These are phyloP conservation scores for Naganishia onofrii DNA, from an alignment of 768 basidiomycete genomes.

Conservation along the genomic window DNA sequence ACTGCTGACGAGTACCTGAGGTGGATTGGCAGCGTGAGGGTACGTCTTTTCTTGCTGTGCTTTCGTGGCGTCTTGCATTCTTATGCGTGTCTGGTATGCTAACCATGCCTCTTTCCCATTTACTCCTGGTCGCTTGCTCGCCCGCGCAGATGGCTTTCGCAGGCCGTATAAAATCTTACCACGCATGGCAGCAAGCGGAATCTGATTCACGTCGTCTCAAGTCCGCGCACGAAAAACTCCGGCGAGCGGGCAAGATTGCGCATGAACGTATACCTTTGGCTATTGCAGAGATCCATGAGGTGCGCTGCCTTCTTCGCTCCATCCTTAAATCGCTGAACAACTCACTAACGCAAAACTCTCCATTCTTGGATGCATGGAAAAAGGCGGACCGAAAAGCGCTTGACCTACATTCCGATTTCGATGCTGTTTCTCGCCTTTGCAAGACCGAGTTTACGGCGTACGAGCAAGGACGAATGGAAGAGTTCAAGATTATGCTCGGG, in stretches of 20 bases:
- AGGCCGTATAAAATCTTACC: slow-evolving; percentile 78
- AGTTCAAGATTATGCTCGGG: slow-evolving; percentile 82
- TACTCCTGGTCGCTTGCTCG: background rate
- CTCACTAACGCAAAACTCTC: background rate
- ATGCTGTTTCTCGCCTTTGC: slow-evolving; percentile 78
- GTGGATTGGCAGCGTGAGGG: slow-evolving; percentile 79
- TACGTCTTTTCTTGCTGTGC: slow-evolving; percentile 53
- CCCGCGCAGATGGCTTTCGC: slow-evolving; percentile 71
- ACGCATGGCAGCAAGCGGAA: slow-evolving; percentile 77
- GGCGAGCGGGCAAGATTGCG: slow-evolving; percentile 55
- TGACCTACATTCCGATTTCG: slow-evolving; percentile 83
- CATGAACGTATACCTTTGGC: slow-evolving; percentile 69
- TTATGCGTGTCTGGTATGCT: too few relatives aligned
- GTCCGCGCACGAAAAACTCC: slow-evolving; percentile 57
- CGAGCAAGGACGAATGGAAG: slow-evolving; percentile 87
- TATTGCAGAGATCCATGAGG: slow-evolving; percentile 78
- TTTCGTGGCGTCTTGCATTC: too few relatives aligned
- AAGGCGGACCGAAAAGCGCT: slow-evolving; percentile 81
- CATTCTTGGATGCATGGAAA: background rate
- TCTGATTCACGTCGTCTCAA: slow-evolving; percentile 39
- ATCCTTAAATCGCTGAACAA: too few relatives aligned
- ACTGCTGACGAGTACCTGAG: slow-evolving; percentile 93
- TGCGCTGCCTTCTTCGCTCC: slow-evolving; percentile 43
- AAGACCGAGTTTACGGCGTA: slow-evolving; percentile 87
- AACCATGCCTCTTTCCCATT: too few relatives aligned